Conservation (phyloP, 2,329 filamentous ascomycete genomes). For the Elsinoe necatrix region DNA sequence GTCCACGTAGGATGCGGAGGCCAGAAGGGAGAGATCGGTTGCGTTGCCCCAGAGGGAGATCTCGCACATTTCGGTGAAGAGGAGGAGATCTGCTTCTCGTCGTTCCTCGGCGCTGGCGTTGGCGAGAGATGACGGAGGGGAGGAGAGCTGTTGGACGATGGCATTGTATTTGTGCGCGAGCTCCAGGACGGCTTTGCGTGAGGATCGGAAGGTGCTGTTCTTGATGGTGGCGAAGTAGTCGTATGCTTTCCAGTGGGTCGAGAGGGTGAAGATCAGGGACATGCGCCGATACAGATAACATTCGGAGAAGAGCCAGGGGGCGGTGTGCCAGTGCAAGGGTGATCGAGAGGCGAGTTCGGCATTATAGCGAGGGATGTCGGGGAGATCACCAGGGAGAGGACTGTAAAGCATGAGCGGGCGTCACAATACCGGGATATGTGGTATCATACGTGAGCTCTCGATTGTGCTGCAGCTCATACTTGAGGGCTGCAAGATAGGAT, state of each 20-base stretch:
- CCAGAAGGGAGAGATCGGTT: conserved; percentile 85
- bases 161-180: conserved; percentile 71
- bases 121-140: conserved; percentile 38
- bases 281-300: conserved; percentile 91
- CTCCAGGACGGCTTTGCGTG: conserved; percentile 75
- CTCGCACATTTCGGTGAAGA: conserved; percentile 91
- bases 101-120: conserved; percentile 44
- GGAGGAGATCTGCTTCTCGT: conserved; percentile 61
- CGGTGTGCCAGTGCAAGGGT: conserved; percentile 69
- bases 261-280: conserved; percentile 65
- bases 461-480: conserved; percentile 93
- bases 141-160: conserved; percentile 57
- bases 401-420: conserved; percentile 35
- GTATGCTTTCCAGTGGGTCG: conserved; percentile 77
- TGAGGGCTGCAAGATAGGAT: conserved; percentile 68
- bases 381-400: conserved; percentile 63
- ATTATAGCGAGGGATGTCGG: conserved; percentile 77
- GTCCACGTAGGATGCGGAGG: conserved; percentile 84
- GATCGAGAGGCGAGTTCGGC: conserved; percentile 68
- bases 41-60: conserved; percentile 97
- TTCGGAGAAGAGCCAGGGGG: conserved; percentile 83
- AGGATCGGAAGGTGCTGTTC: conserved; percentile 84
- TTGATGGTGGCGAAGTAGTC: conserved; percentile 88
- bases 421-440: not conserved
- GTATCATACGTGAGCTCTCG: conserved; percentile 60